phyloP scores from a whole-genome alignment of 805 yeast species.

The Metschnikowia drakensbergensis region DNA sequence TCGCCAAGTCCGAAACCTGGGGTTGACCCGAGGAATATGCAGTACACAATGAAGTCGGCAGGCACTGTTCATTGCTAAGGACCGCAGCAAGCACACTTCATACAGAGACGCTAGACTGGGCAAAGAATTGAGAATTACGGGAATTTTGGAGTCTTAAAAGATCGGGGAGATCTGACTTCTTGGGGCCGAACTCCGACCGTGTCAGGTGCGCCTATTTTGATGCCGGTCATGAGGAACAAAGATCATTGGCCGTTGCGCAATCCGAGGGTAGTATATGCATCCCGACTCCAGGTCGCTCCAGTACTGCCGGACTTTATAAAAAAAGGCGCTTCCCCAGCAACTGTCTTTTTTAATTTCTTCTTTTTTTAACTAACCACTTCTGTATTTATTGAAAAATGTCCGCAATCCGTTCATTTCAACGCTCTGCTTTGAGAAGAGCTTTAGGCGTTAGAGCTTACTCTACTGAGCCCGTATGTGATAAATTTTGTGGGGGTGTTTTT shows the following conservation, averaged over 20 bases:
- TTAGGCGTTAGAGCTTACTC: slow-evolving; percentile 20
- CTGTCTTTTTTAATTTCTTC: slow-evolving; percentile 9
- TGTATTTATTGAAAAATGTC: slow-evolving; percentile 24
- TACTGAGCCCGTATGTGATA: slow-evolving; percentile 24
- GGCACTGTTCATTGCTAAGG: not conserved
- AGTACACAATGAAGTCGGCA: slow-evolving; percentile 4
- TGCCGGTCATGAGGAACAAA: slow-evolving; percentile 5
- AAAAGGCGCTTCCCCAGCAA: slow-evolving; percentile 14
- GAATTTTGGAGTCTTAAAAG: too few species aligned
- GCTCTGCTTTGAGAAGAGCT: slow-evolving; percentile 27
- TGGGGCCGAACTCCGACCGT: not conserved
- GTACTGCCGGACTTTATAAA: slow-evolving; percentile 6
- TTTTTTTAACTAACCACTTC: slow-evolving; percentile 8
- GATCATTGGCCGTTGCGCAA: slow-evolving; percentile 8
- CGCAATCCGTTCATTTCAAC: slow-evolving; percentile 35
- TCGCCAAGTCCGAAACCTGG: slow-evolving; percentile 25
- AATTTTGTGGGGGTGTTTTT: not conserved
- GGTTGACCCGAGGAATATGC: slow-evolving; percentile 15
- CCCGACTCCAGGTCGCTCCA: slow-evolving; percentile 1
- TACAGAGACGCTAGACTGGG: too few species aligned
- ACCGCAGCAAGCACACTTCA: too few species aligned
- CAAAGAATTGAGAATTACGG: too few species aligned
- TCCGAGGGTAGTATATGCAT: slow-evolving; percentile 16
- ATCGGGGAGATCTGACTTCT: not conserved
- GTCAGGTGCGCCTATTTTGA: not conserved